Conservation (phyloP, 495 filamentous ascomycete species). For the Ascobolus immersus region DNA sequence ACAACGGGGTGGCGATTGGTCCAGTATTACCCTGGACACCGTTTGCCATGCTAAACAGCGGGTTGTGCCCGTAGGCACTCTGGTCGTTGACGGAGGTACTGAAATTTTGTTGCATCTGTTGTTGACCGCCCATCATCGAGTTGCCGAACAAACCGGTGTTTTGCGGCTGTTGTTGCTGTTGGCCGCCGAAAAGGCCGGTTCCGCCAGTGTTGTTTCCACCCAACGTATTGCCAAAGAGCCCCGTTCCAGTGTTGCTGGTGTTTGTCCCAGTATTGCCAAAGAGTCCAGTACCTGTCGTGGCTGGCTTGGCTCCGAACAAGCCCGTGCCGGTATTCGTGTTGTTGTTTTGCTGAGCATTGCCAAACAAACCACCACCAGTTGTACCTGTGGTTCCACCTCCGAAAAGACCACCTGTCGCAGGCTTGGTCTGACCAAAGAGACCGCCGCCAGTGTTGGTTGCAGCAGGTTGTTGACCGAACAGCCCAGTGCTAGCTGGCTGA, state of each 20-base stretch:
- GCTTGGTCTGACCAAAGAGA: constrained; percentile 28
- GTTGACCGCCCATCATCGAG: constrained; percentile 8
- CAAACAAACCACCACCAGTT: constrained; percentile 21
- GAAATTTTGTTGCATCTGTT: constrained; percentile 31
- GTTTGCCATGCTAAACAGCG: constrained; percentile 23
- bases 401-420: constrained; percentile 22
- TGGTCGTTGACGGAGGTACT: constrained; percentile 50
- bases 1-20: constrained; percentile 28
- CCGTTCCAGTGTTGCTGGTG: not conserved
- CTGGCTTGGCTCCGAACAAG: constrained; percentile 6
- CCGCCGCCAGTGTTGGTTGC: constrained; percentile 23
- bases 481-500: constrained; percentile 19
- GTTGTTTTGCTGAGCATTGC: constrained; percentile 19
- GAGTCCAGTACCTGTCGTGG: constrained; percentile 6
- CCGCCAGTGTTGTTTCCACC: not conserved
- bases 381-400: constrained; percentile 17
- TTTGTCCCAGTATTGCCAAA: constrained; percentile 4
- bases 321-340: constrained; percentile 21
- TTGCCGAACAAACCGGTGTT: constrained; percentile 4
- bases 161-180: constrained; percentile 16
- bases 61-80: constrained; percentile 59
- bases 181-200: constrained; percentile 4
- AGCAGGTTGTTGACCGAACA: constrained; percentile 25
- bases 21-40: constrained; percentile 9
- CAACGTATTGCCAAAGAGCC: constrained; percentile 18